Conservation (phyloP, 495 filamentous ascomycete species). For the Aspergillus conjunctus region DNA sequence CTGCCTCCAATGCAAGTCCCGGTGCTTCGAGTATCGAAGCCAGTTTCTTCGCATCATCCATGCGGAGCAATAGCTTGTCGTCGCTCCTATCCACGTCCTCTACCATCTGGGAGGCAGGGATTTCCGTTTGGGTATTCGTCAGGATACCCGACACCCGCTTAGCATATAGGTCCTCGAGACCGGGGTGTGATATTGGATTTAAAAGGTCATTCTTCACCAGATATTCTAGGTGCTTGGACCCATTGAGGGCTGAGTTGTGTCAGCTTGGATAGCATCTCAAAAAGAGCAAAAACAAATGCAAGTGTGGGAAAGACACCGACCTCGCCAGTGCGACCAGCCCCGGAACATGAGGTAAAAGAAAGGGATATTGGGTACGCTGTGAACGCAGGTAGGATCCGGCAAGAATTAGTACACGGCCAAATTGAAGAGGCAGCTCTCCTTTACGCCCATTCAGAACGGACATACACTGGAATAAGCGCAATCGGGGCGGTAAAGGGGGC, state of each 20-base stretch:
- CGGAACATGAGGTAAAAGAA: conserved; percentile 95
- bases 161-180: conserved; percentile 75
- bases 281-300: neutral
- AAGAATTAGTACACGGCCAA: conserved; percentile 12
- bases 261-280: conserved; percentile 3
- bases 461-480: conserved; percentile 82
- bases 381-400: conserved; percentile 6
- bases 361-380: conserved; percentile 83
- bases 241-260: conserved; percentile 61
- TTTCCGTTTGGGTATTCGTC: conserved; percentile 25
- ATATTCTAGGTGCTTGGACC: conserved; percentile 82
- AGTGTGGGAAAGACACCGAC: conserved; percentile 33
- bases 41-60: conserved; percentile 61
- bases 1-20: conserved; percentile 83
- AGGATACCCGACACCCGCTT: conserved; percentile 37
- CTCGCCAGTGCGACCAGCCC: conserved; percentile 70
- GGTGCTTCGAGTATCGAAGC: conserved; percentile 74
- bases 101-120: conserved; percentile 38
- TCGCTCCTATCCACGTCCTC: conserved; percentile 53
- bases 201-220: conserved; percentile 73
- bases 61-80: conserved; percentile 59
- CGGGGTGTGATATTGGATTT: conserved; percentile 58
- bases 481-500: conserved; percentile 86
- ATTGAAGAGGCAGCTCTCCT: neutral
- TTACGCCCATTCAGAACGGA: neutral